Percentiles rank a stretch among this genome's conserved stretches.
Conservation (phyloP, 1,139 yeast genomes). For the Nakaseomyces kungkrabaensis region DNA sequence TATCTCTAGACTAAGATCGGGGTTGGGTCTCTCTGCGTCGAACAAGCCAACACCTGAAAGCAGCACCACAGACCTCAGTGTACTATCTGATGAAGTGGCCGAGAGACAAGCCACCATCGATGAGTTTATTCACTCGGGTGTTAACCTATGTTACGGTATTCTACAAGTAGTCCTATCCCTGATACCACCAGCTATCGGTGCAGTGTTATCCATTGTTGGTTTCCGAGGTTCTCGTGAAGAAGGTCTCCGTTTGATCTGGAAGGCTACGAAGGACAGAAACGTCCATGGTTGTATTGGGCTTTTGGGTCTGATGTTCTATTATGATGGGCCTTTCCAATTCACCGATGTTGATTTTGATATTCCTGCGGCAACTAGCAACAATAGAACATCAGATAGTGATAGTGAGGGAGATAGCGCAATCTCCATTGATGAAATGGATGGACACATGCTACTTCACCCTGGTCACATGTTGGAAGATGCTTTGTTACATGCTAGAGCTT, state of each 20-base stretch:
- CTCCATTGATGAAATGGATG: conserved; percentile 29
- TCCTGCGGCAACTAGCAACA: conserved; percentile 31
- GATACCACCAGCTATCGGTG: conserved; percentile 86
- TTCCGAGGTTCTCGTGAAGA: conserved; percentile 77
- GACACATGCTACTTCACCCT: conserved; percentile 42
- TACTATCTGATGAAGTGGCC: conserved; percentile 2
- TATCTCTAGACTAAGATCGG: conserved; percentile 33
- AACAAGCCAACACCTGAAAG: conserved; percentile 4
- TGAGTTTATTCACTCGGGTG: conserved; percentile 88
- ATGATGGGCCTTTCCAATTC: conserved; percentile 92
- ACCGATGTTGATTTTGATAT: conserved; percentile 75
- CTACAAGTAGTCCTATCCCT: conserved; percentile 82
- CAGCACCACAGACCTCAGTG: neutral
- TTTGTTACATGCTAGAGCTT: conserved; percentile 50
- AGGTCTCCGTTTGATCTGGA: conserved; percentile 82
- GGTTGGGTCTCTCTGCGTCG: conserved; percentile 31
- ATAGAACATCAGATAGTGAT: conserved; percentile 1
- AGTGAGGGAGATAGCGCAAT: conserved; percentile 8
- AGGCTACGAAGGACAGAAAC: conserved; percentile 63
- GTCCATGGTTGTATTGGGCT: conserved; percentile 89
- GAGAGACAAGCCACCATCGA: conserved; percentile 52
- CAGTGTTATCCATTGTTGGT: conserved; percentile 81
- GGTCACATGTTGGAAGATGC: conserved; percentile 41
- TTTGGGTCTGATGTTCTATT: conserved; percentile 70
- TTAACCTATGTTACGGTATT: conserved; percentile 83